Percentiles rank a stretch among this genome's conserved stretches.
Conservation (phyloP, 225 moss, liverwort and hornwort genomes). For the Straminergon stramineum region DNA sequence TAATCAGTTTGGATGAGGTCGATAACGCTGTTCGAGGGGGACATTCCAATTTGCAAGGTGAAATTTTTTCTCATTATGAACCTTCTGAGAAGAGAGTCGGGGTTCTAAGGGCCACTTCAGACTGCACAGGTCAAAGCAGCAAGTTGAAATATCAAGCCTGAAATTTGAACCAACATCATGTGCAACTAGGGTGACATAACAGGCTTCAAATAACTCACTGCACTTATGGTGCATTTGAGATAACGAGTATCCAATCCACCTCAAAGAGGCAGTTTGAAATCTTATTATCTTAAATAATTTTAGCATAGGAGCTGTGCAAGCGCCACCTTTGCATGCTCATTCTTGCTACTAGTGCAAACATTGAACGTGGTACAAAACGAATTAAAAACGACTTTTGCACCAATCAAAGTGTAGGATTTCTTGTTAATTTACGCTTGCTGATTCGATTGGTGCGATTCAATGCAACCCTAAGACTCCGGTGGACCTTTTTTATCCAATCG, state of each 20-base stretch:
- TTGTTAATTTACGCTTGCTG: background rate
- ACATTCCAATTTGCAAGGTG: slow-evolving; percentile 12
- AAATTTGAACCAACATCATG: background rate
- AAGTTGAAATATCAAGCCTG: background rate
- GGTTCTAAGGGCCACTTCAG: background rate
- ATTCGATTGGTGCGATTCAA: background rate
- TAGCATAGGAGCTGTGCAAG: background rate
- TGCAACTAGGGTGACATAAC: background rate
- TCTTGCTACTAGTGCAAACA: background rate
- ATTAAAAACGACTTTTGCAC: background rate
- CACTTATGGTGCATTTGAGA: background rate
- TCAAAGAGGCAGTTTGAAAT: background rate
- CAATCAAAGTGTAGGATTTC: background rate
- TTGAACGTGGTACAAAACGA: background rate
- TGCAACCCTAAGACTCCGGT: background rate
- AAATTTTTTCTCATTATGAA: background rate
- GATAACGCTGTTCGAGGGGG: background rate
- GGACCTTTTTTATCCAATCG: background rate
- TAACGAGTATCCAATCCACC: background rate
- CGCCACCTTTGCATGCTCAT: background rate
- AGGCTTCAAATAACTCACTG: background rate
- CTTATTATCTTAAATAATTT: background rate
- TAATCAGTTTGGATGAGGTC: background rate
- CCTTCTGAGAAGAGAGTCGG: background rate
- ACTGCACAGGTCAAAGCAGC: background rate